Evolutionary conservation across 148 eudicot species (phyloP), one percentile per base, ranked within the genome.

Genomic region (Fallopia convolvulus): DNA sequence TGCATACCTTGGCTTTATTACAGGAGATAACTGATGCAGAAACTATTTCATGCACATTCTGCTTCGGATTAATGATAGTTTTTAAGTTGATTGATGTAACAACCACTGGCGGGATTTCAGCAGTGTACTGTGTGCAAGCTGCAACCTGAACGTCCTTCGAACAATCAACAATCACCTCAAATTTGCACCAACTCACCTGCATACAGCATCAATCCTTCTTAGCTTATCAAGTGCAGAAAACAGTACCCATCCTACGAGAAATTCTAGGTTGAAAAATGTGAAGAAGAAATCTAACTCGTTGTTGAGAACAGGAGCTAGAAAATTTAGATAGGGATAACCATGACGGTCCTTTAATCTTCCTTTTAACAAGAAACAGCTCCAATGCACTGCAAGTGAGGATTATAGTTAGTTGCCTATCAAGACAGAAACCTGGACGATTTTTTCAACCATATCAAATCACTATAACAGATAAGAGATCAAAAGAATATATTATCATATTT

Each of bases 171-270:
- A 77, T 63, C 53, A 96, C 86, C 92, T 93, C 98, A 88, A 89
- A 93, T 76, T 93, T 96, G 86, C 99, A 96, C 99, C 99, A 96
- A 88, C 98, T 96, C 65, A 91, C 97, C 99, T 96, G 90, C 80
- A 46, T 72, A 85, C 75, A 84, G 71, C 18, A 79, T 23, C 75
- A 66, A 39, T 68, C 72, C 41, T 46, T 75, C 15, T 75, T 26
- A 76, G 48, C 23, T 44, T 68, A 55, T 58, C 40, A 23, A 66
- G 17, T 42, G 30, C 41, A 65, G 42, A 39, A 68, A 42, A 17
- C 9, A 12, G 20, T 36, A 39, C 17, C 33, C 26, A 10, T 58
- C 36, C 72, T 30, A 39, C 4, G 7, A 68, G 36, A 14, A 39
- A 36, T 68, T 15, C 20, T 68, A 32, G 44, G 72, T 21, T 68